A percentile compares a stretch with the other conserved stretches of the same genome.
Conservation (phyloP, 2,329 filamentous ascomycete species). For the Ceratocystis ficicola region DNA sequence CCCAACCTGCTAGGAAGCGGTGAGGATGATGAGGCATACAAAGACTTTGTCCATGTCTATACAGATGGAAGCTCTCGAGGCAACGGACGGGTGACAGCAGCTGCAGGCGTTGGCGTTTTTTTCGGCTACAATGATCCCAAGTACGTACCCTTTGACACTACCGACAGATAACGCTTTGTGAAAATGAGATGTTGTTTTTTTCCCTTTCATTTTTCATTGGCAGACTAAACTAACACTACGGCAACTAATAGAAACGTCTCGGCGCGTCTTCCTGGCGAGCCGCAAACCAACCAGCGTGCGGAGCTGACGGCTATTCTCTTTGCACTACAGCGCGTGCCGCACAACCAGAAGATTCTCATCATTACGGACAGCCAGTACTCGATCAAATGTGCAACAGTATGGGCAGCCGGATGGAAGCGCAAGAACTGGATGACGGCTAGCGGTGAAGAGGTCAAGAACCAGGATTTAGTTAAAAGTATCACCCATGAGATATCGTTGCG, state of each 20-base stretch:
- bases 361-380: constrained; percentile 83
- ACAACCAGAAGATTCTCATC: constrained; percentile 59
- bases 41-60: constrained; percentile 34
- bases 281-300: constrained; percentile 92
- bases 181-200: neutral
- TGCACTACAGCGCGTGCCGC: constrained; percentile 63
- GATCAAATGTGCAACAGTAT: constrained; percentile 77
- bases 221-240: neutral
- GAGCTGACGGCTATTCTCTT: constrained; percentile 81
- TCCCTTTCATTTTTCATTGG: neutral
- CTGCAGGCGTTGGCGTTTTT: constrained; percentile 51
- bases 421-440: constrained; percentile 66
- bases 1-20: neutral
- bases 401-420: constrained; percentile 65
- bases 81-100: constrained; percentile 45
- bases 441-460: constrained; percentile 68
- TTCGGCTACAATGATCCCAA: constrained; percentile 47
- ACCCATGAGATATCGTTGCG: constrained; percentile 59
- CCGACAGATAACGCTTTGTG: neutral
- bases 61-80: constrained; percentile 51
- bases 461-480: constrained; percentile 66
- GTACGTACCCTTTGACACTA: constrained; percentile 29
- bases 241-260: constrained; percentile 47
- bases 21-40: constrained; percentile 28
- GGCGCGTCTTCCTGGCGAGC: constrained; percentile 58